Percentiles rank a stretch among this genome's conserved stretches.
Evolutionary conservation across 73 alveolate genomes (phyloP).

Genomic region (Paramecium sonneborni): DNA sequence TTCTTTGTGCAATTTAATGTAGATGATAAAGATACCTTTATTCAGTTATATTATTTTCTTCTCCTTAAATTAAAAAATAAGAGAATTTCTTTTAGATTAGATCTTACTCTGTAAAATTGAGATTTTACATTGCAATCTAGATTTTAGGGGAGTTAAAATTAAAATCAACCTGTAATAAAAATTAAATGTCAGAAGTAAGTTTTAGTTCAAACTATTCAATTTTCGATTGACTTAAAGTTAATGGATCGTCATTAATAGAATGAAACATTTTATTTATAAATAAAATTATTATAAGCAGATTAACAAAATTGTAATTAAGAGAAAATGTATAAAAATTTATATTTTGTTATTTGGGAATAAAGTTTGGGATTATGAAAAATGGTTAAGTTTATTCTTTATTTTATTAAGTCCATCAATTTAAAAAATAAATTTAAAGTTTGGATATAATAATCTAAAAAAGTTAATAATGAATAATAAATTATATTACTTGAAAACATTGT

Average conservation of each 20-base stretch:
- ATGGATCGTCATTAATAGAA: neutral
- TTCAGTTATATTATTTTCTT: neutral
- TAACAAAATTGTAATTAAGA: too few relatives aligned
- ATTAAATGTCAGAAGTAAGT: neutral
- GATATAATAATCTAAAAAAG: neutral
- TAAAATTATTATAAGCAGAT: neutral
- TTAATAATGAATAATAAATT: too few relatives aligned
- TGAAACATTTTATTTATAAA: neutral
- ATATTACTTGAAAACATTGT: neutral
- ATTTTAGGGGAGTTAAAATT: neutral
- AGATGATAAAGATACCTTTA: neutral
- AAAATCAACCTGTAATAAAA: neutral
- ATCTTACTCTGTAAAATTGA: neutral
- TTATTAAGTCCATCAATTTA: too few relatives aligned
- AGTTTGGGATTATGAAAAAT: too few relatives aligned
- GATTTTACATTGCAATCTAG: neutral
- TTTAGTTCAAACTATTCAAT: neutral
- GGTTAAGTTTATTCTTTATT: too few relatives aligned
- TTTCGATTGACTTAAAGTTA: neutral
- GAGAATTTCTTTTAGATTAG: neutral
- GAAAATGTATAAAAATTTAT: too few relatives aligned
- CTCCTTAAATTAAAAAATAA: neutral
- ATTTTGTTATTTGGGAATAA: too few relatives aligned
- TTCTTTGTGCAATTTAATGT: neutral
- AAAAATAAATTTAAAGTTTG: too few relatives aligned